phyloP scores from a whole-genome alignment of 2,329 filamentous ascomycete species.

The Byssoonygena ceratinophila region DNA sequence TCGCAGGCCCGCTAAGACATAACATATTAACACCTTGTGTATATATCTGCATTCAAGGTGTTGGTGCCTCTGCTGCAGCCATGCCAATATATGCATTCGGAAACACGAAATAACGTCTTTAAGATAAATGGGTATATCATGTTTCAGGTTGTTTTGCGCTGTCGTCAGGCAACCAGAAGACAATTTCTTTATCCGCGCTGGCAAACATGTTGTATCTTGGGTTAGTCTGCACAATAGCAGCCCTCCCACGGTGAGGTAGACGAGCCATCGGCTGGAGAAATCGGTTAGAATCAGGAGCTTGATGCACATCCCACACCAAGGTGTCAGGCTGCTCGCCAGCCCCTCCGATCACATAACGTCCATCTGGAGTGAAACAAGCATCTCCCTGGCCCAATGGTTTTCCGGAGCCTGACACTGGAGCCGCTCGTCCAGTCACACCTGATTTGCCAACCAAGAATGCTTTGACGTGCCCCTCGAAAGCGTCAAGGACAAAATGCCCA shows the following conservation, averaged over 20 bases:
- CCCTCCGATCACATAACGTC: conserved; percentile 78
- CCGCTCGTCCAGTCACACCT: conserved; percentile 40
- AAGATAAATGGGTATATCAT: conserved; percentile 16
- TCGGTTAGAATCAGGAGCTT: conserved; percentile 47
- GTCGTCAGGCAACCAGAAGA: conserved; percentile 68
- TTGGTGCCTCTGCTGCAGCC: not conserved
- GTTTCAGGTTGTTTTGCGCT: conserved; percentile 26
- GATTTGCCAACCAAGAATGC: conserved; percentile 53
- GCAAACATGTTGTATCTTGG: conserved; percentile 86
- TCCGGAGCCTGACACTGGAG: conserved; percentile 44
- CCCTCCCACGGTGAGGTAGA: conserved; percentile 44
- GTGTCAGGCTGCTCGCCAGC: conserved; percentile 57
- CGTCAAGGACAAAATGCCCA: conserved; percentile 87
- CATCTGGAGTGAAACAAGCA: conserved; percentile 80
- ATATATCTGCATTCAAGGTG: no score
- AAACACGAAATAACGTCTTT: not conserved
- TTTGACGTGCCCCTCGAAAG: conserved; percentile 71
- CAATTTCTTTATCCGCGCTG: conserved; percentile 72
- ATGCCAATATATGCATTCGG: not conserved
- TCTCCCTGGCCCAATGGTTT: conserved; percentile 54
- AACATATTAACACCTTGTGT: no score
- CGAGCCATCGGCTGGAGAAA: conserved; percentile 32
- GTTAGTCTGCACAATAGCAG: conserved; percentile 43
- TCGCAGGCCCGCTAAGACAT: no score
- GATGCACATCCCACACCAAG: conserved; percentile 74